These are phyloP conservation scores for Plasmodium fragile DNA, from an alignment of 169 alveolate genomes.

Conservation along the genomic window DNA sequence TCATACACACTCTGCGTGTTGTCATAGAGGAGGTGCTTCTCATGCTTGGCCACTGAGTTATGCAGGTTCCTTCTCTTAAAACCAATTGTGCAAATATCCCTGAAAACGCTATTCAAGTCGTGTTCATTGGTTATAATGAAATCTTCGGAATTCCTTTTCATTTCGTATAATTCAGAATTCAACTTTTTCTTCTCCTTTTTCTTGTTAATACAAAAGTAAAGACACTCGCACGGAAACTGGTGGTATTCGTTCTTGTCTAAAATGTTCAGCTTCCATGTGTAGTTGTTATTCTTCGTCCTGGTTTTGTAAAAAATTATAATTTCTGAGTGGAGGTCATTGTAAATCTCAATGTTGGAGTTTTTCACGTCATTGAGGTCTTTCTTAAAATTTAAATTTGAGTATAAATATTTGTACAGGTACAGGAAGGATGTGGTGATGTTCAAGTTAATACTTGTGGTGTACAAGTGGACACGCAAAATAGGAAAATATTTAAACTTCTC, in stretches of 20 bases:
- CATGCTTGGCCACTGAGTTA: slow-evolving; percentile 50
- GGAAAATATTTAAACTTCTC: slow-evolving; percentile 60
- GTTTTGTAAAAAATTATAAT: slow-evolving; percentile 64
- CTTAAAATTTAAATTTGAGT: slow-evolving; percentile 37
- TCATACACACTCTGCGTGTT: slow-evolving; percentile 66
- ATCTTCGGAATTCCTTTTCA: slow-evolving; percentile 30
- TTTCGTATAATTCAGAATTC: slow-evolving; percentile 27
- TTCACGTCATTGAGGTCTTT: slow-evolving; percentile 58
- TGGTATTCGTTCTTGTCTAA: slow-evolving; percentile 63
- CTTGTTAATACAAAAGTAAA: slow-evolving; percentile 66
- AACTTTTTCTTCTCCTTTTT: slow-evolving; percentile 33
- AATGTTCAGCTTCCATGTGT: slow-evolving; percentile 49
- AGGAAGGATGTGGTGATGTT: slow-evolving; percentile 64
- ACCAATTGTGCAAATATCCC: slow-evolving; percentile 48
- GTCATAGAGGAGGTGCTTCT: slow-evolving; percentile 60
- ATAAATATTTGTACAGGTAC: slow-evolving; percentile 42
- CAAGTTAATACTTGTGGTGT: slow-evolving; percentile 44
- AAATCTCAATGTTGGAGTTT: slow-evolving; percentile 58
- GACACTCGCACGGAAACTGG: slow-evolving; percentile 65
- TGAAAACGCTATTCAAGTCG: slow-evolving; percentile 49
- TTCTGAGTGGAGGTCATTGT: slow-evolving; percentile 68
- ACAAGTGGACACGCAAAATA: slow-evolving; percentile 19
- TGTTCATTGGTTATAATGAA: slow-evolving; percentile 55
- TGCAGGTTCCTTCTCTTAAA: slow-evolving; percentile 28
- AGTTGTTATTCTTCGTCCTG: slow-evolving; percentile 66